Evolutionary conservation across 2,329 filamentous ascomycete species (phyloP), one percentile per base, ranked within the genome.

Genomic region (Apiospora sp.): DNA sequence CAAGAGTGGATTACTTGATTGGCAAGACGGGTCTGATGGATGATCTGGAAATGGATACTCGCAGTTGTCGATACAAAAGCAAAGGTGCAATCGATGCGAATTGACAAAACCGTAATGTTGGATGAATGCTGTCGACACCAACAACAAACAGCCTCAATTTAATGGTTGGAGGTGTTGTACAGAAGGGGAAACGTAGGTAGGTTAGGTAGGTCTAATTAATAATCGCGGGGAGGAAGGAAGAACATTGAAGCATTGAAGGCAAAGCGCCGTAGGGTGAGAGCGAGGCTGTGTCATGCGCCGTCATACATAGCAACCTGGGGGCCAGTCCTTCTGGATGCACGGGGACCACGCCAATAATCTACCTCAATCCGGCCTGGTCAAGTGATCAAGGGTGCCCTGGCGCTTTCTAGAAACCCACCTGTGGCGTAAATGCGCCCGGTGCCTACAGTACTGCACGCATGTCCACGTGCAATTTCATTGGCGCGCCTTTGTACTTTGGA

Each of bases 261-360:
- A 30, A 61, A 37, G 54, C 34, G 19, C 58, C 37, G 37, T 2
- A 10, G 37, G 7, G 8, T 10, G 37, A 22, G 37, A 4, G 58
- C 19, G 51, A 58, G 51, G 51, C 51, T 58, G 51, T 58, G 58
- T 64, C 58, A 41, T 64, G 58, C 34, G 58, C 58, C 58, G 58
- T 64, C 58, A 64, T 64, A 64, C 58, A 64, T 10, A 10, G 10
- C 37, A 41, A 54, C 24, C 13, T 30, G 49, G 49, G 49, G 49
- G 24, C 49, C 49, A 27, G 49, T 30, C 30, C 24, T 24, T 27
- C 7, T 13, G 51, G 51, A 16, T 41, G 27, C 14, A 46, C 16
- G 8, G 44, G n/a, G 46, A 22, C n/a, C n/a, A n/a, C 22, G 12
- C 27, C 27, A 58, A 6, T 12, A 64, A 64, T 64, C 30, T 37